phyloP scores from a whole-genome alignment of 169 alveolate species.

The Cryptosporidium tyzzeri region DNA sequence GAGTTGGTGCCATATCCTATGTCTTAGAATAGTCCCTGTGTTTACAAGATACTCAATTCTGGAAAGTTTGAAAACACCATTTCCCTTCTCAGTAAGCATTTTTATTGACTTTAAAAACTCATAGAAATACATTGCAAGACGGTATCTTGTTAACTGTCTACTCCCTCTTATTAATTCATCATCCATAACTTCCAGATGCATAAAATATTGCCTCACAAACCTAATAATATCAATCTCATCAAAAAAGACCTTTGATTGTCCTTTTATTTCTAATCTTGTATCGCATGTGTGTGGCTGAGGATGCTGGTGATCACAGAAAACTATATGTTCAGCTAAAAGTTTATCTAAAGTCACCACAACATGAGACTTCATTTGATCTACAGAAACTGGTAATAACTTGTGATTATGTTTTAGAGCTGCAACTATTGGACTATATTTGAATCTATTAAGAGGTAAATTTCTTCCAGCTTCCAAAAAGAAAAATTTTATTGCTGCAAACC shows the following conservation, averaged over 20 bases:
- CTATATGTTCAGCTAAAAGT: conserved; percentile 61
- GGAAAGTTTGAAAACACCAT: conserved; percentile 57
- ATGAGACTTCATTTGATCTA: conserved; percentile 70
- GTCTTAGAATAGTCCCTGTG: conserved; percentile 72
- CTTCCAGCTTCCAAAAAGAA: conserved; percentile 66
- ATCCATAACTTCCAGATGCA: conserved; percentile 50
- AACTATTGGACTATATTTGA: conserved; percentile 52
- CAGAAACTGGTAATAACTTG: conserved; percentile 53
- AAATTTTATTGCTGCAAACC: conserved; percentile 67
- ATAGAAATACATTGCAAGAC: conserved; percentile 52
- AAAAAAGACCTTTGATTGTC: conserved; percentile 72
- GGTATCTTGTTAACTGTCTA: conserved; percentile 53
- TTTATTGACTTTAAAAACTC: conserved; percentile 49
- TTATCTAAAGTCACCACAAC: conserved; percentile 65
- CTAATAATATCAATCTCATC: conserved; percentile 46
- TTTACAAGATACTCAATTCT: conserved; percentile 73
- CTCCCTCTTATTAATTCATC: conserved; percentile 65
- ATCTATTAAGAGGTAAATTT: conserved; percentile 36
- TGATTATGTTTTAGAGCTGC: conserved; percentile 72
- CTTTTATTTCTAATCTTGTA: conserved; percentile 48
- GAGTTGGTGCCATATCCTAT: conserved; percentile 67
- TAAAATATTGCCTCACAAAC: conserved; percentile 58
- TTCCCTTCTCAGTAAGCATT: conserved; percentile 63
- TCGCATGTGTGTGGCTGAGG: conserved; percentile 76
- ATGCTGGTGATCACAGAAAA: conserved; percentile 64